Conservation (phyloP, 1,284 basidiomycete genomes). For the Boletus hoseneyae region DNA sequence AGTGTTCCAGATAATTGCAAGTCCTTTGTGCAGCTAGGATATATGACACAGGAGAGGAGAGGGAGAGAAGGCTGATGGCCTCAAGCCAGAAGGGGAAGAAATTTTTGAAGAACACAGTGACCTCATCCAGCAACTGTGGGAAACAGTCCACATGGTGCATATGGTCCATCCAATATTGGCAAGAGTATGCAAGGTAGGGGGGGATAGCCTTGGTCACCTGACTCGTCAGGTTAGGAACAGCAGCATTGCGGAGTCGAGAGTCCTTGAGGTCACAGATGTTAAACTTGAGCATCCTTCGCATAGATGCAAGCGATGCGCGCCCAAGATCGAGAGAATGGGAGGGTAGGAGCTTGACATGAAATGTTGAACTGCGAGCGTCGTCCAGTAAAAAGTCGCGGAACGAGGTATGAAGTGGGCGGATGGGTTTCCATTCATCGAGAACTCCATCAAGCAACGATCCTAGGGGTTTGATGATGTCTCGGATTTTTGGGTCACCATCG, state of each 20-base stretch:
- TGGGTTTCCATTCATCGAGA: neutral
- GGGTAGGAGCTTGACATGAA: neutral
- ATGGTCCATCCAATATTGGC: conserved; percentile 12
- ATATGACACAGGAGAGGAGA: neutral
- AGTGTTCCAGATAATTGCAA: conserved; percentile 11
- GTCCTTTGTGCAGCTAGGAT: conserved; percentile 10
- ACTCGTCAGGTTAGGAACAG: neutral
- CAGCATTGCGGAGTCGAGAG: conserved; percentile 1
- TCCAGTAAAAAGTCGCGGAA: neutral
- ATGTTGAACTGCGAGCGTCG: neutral
- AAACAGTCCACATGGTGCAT: neutral
- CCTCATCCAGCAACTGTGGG: neutral
- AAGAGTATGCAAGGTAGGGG: conserved; percentile 6
- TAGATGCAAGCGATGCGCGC: neutral
- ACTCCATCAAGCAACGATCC: neutral
- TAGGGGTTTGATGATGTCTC: neutral
- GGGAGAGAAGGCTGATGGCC: conserved; percentile 18
- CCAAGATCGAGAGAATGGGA: neutral
- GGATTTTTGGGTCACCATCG: neutral
- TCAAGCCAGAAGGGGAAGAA: conserved; percentile 13
- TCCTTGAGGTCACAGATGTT: neutral
- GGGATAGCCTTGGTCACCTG: conserved; percentile 1
- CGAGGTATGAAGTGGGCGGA: neutral
- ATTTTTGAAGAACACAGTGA: conserved; percentile 1
- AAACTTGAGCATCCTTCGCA: conserved; percentile 2